A percentile compares a stretch with the other conserved stretches of the same genome.
These are phyloP conservation scores for Chrysoporthe puriensis DNA, from an alignment of 2,329 filamentous ascomycete species.

Conservation along the genomic window DNA sequence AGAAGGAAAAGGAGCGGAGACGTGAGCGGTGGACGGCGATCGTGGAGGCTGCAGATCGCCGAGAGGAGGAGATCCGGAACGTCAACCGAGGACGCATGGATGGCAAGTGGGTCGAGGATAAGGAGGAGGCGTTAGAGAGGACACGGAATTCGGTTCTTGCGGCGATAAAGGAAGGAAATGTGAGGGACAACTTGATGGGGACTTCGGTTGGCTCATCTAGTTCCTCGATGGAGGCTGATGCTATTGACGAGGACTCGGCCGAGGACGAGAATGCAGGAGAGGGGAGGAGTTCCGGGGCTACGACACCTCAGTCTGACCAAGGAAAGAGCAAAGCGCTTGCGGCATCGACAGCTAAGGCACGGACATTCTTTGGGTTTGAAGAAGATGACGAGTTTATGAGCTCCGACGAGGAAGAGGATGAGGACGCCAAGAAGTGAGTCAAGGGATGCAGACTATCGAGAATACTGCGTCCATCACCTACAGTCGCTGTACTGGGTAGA, in stretches of 20 bases:
- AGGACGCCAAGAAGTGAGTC: constrained; percentile 40
- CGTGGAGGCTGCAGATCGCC: constrained; percentile 80
- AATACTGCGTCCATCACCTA: not conserved
- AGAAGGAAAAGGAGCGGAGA: constrained; percentile 86
- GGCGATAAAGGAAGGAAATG: constrained; percentile 67
- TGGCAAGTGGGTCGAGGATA: constrained; percentile 92
- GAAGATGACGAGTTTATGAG: constrained; percentile 78
- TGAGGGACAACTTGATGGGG: constrained; percentile 62
- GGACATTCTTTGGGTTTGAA: constrained; percentile 75
- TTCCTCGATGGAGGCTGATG: constrained; percentile 42
- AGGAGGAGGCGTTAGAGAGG: constrained; percentile 85
- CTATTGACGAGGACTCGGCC: constrained; percentile 38
- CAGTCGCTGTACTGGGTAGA: not conserved
- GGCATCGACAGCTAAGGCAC: constrained; percentile 40
- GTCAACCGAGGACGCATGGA: constrained; percentile 75
- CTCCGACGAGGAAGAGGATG: constrained; percentile 65
- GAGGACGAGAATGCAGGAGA: constrained; percentile 45
- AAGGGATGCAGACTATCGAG: not conserved
- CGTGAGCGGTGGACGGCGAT: constrained; percentile 86
- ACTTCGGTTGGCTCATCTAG: constrained; percentile 52
- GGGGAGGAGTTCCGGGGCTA: constrained; percentile 50
- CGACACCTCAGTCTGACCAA: constrained; percentile 51
- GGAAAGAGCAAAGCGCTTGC: constrained; percentile 37
- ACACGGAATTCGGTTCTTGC: constrained; percentile 76
- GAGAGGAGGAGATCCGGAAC: constrained; percentile 79